Percentiles rank a stretch among this genome's conserved stretches.
These are phyloP conservation scores for Asterionellopsis glacialis DNA, from an alignment of 108 stramenopile genomes.

Conservation along the genomic window DNA sequence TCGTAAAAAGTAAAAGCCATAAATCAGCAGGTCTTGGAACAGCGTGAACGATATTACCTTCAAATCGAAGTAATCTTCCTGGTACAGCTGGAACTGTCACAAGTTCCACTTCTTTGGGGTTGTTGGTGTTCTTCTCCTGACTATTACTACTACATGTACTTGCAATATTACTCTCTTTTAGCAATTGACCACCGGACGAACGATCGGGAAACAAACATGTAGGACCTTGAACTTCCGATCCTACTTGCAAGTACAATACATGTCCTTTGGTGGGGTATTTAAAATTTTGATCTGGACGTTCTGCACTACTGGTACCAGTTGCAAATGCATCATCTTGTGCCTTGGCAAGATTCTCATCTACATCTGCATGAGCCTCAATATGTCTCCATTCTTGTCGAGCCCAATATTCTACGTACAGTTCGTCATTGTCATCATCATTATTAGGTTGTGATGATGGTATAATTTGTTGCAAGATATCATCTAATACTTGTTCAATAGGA, in stretches of 20 bases:
- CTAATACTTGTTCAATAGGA: not conserved
- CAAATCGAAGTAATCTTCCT: slow-evolving; percentile 67
- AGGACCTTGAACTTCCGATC: slow-evolving; percentile 56
- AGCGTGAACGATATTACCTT: slow-evolving; percentile 64
- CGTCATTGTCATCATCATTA: no score
- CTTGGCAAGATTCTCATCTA: slow-evolving; percentile 62
- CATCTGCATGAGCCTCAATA: slow-evolving; percentile 78
- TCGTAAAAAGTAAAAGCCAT: slow-evolving; percentile 62
- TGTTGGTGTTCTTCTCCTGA: not conserved
- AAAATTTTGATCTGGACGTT: slow-evolving; percentile 2
- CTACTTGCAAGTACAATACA: slow-evolving; percentile 67
- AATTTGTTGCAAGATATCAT: no score
- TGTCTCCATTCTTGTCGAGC: slow-evolving; percentile 61
- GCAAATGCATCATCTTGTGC: slow-evolving; percentile 17
- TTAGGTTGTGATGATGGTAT: no score
- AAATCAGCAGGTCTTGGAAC: slow-evolving; percentile 69
- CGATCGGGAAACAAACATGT: slow-evolving; percentile 58
- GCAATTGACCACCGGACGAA: slow-evolving; percentile 52
- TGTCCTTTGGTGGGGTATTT: slow-evolving; percentile 66
- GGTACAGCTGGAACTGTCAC: slow-evolving; percentile 54
- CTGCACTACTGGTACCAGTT: not conserved
- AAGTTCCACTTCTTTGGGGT: slow-evolving; percentile 26
- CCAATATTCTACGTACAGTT: slow-evolving; percentile 71
- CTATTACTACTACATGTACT: no score
- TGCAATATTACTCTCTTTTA: slow-evolving; percentile 2